Evolutionary conservation across 148 eudicot genomes (phyloP).

Genomic region (Rhododendron ovatum): DNA sequence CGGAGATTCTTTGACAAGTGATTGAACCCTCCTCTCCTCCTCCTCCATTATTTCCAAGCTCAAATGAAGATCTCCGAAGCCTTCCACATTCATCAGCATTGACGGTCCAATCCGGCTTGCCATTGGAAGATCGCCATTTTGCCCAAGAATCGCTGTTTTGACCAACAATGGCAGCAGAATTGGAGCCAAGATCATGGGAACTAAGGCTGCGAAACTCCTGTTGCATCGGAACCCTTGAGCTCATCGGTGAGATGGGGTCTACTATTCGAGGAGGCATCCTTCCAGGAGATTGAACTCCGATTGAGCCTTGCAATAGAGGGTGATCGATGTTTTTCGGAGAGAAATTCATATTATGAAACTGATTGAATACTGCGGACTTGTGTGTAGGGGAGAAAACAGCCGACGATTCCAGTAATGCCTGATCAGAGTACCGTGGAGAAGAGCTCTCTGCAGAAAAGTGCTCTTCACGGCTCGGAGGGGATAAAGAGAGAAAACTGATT

Average conservation of each 20-base stretch:
- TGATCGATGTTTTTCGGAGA: slow-evolving; percentile 52
- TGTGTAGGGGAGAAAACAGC: slow-evolving; percentile 62
- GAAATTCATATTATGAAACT: slow-evolving; percentile 61
- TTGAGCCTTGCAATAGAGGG: slow-evolving; percentile 34
- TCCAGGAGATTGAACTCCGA: slow-evolving; percentile 36
- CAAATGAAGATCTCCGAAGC: too few species aligned
- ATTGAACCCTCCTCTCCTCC: too few species aligned
- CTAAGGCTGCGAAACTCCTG: slow-evolving; percentile 63
- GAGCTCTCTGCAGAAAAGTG: slow-evolving; percentile 51
- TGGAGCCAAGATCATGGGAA: slow-evolving; percentile 60
- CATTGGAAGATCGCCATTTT: slow-evolving; percentile 44
- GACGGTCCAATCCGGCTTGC: slow-evolving; percentile 51
- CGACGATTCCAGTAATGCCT: slow-evolving; percentile 19
- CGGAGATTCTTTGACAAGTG: too few species aligned
- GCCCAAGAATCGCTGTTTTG: slow-evolving; percentile 34
- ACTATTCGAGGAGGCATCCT: slow-evolving; percentile 65
- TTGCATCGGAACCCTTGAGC: slow-evolving; percentile 44
- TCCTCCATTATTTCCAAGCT: too few species aligned
- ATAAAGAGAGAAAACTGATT: slow-evolving; percentile 27
- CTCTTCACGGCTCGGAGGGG: slow-evolving; percentile 58
- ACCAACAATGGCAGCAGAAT: slow-evolving; percentile 29
- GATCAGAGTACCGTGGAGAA: slow-evolving; percentile 49
- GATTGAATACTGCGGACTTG: slow-evolving; percentile 51
- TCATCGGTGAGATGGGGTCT: slow-evolving; percentile 66
- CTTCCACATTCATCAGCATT: too few species aligned